A percentile compares a stretch with the other conserved stretches of the same genome.
Evolutionary conservation across 169 alveolate species (phyloP).

Genomic region (Eimeria brunetti): DNA sequence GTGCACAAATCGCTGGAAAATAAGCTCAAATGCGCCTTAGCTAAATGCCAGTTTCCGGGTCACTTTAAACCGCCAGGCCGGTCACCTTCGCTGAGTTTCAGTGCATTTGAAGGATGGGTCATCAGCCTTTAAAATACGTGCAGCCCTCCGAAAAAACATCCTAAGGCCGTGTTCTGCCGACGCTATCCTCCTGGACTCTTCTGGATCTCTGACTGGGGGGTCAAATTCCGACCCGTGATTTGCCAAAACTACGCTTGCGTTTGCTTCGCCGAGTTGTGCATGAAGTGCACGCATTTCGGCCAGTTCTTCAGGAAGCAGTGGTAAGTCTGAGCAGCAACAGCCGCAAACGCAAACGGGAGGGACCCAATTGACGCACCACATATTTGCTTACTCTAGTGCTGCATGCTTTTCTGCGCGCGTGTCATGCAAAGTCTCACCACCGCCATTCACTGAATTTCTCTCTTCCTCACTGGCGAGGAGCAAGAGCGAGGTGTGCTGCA

Average conservation of each 20-base stretch:
- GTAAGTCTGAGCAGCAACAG: constrained; percentile 16
- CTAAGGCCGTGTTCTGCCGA: constrained; percentile 53
- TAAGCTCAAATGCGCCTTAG: background rate
- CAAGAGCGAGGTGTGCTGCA: constrained; percentile 63
- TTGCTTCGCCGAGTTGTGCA: constrained; percentile 66
- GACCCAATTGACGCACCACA: background rate
- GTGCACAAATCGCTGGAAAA: background rate
- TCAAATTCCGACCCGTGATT: background rate
- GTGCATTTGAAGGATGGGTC: constrained; percentile 59
- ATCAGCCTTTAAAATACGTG: constrained; percentile 59
- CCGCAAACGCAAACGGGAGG: background rate
- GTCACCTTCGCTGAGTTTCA: constrained; percentile 78
- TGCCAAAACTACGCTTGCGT: constrained; percentile 69
- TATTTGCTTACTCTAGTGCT: background rate
- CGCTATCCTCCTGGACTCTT: constrained; percentile 32
- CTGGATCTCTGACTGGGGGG: background rate
- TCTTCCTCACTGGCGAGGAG: constrained; percentile 66
- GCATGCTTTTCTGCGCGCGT: background rate
- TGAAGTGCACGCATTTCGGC: constrained; percentile 73
- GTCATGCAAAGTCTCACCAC: constrained; percentile 17
- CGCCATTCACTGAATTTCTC: background rate
- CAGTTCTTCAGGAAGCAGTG: constrained; percentile 73
- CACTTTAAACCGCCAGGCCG: background rate
- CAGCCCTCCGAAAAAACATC: constrained; percentile 75
- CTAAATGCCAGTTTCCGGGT: background rate